These are phyloP conservation scores for Neocatenulostroma microsporum DNA, from an alignment of 2,329 filamentous ascomycete species.

Conservation along the genomic window DNA sequence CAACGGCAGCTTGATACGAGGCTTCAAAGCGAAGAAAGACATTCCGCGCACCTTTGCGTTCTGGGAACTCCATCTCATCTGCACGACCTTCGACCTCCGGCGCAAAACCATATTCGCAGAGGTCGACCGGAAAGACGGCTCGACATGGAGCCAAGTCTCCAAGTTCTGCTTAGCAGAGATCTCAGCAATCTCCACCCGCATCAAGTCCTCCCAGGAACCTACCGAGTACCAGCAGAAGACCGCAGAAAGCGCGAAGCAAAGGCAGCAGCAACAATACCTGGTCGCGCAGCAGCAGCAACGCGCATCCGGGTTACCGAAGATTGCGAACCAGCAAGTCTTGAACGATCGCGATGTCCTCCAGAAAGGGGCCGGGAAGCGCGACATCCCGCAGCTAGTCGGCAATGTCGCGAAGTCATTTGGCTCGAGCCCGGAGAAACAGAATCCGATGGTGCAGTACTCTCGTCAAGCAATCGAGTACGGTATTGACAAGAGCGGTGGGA, in stretches of 20 bases:
- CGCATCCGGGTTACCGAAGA: constrained; percentile 20
- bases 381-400: constrained; percentile 32
- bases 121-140: constrained; percentile 68
- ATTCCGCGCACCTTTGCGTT: constrained; percentile 76
- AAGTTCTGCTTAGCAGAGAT: constrained; percentile 62
- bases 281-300: constrained; percentile 24
- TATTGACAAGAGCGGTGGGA: constrained; percentile 37
- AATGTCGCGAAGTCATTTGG: constrained; percentile 42
- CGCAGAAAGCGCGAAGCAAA: constrained; percentile 12
- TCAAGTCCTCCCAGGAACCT: constrained; percentile 44
- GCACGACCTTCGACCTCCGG: constrained; percentile 61
- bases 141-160: constrained; percentile 75
- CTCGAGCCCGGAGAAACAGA: constrained; percentile 36
- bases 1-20: constrained; percentile 79
- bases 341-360: constrained; percentile 19
- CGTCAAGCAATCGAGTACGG: constrained; percentile 27
- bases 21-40: constrained; percentile 74
- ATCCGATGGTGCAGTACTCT: constrained; percentile 30
- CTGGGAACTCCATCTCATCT: constrained; percentile 81
- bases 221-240: constrained; percentile 13
- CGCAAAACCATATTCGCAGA: constrained; percentile 79
- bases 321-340: constrained; percentile 20
- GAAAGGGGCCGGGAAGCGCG: constrained; percentile 9
- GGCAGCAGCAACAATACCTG: constrained; percentile 14
- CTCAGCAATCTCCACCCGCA: constrained; percentile 57